These are phyloP conservation scores for Centrapalus pauciflorus DNA, from an alignment of 129 eudicot species.

Conservation along the genomic window DNA sequence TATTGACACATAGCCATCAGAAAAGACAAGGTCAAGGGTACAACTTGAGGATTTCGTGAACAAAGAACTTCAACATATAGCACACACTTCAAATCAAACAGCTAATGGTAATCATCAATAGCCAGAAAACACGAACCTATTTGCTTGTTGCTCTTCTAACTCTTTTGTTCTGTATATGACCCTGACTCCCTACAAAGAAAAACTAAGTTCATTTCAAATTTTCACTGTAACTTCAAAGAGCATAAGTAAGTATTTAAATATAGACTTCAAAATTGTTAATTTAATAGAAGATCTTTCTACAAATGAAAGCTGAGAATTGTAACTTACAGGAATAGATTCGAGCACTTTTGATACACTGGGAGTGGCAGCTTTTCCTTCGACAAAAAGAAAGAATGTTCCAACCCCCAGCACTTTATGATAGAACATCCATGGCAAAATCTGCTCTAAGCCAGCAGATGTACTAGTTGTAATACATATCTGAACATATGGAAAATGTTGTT, in stretches of 20 bases:
- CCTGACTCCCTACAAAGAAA: slow-evolving; percentile 64
- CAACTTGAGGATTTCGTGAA: neutral
- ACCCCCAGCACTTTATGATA: slow-evolving; percentile 95
- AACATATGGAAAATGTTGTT: slow-evolving; percentile 3
- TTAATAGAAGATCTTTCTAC: neutral
- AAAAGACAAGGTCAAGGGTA: no score
- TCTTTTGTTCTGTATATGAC: slow-evolving; percentile 90
- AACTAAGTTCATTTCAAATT: slow-evolving; percentile 3
- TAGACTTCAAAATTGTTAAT: neutral
- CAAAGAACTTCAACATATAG: neutral
- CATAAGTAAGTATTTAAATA: neutral
- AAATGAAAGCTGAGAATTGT: neutral
- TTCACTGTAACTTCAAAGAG: slow-evolving; percentile 1
- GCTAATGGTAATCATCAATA: neutral
- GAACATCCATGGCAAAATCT: slow-evolving; percentile 96
- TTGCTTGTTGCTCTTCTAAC: slow-evolving; percentile 90
- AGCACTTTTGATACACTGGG: slow-evolving; percentile 80
- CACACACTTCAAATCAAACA: neutral
- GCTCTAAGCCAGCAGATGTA: slow-evolving; percentile 86
- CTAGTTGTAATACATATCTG: slow-evolving; percentile 74
- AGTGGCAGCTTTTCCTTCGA: slow-evolving; percentile 95
- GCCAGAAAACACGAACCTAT: slow-evolving; percentile 47
- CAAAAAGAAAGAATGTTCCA: slow-evolving; percentile 78
- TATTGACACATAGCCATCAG: no score
- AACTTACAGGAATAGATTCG: slow-evolving; percentile 82